phyloP scores from a whole-genome alignment of 306 rosid genomes.

The Chamaecrista fasciculata region DNA sequence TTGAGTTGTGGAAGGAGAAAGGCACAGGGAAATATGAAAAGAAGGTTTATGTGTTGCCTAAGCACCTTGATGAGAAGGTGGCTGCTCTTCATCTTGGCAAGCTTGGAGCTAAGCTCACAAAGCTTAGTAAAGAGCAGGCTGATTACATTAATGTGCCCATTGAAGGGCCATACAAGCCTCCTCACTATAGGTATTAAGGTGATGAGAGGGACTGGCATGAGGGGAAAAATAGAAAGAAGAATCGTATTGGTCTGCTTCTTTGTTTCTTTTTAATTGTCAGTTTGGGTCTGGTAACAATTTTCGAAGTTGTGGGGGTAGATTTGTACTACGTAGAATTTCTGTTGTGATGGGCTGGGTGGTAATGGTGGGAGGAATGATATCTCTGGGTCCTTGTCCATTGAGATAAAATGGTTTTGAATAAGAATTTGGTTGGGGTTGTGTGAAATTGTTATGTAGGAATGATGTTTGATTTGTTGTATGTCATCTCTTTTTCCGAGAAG shows the following conservation, averaged over 20 bases:
- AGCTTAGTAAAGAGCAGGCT: slow-evolving; percentile 79
- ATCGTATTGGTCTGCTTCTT: slow-evolving; percentile 28
- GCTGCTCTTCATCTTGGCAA: slow-evolving; percentile 92
- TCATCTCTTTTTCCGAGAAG: background rate
- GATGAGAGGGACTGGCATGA: no score
- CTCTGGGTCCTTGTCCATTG: slow-evolving; percentile 39
- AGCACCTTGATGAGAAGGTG: slow-evolving; percentile 97
- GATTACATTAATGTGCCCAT: slow-evolving; percentile 80
- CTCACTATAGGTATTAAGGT: slow-evolving; percentile 62
- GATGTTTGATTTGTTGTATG: background rate
- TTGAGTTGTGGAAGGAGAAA: slow-evolving; percentile 91
- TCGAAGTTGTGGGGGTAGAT: slow-evolving; percentile 25
- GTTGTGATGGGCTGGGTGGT: slow-evolving; percentile 22
- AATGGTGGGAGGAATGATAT: slow-evolving; percentile 21
- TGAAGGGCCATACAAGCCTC: slow-evolving; percentile 97
- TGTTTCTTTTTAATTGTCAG: background rate
- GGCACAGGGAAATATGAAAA: slow-evolving; percentile 71
- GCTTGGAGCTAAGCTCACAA: slow-evolving; percentile 93
- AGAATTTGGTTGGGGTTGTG: slow-evolving; percentile 34
- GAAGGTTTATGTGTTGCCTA: slow-evolving; percentile 89
- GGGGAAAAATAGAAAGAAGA: no score
- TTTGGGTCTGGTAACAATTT: background rate
- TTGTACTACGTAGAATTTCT: slow-evolving; percentile 26
- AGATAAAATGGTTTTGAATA: slow-evolving; percentile 47
- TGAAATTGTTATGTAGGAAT: background rate